phyloP scores from a whole-genome alignment of 1,139 yeast genomes.

The Scheffersomyces quercinus region DNA sequence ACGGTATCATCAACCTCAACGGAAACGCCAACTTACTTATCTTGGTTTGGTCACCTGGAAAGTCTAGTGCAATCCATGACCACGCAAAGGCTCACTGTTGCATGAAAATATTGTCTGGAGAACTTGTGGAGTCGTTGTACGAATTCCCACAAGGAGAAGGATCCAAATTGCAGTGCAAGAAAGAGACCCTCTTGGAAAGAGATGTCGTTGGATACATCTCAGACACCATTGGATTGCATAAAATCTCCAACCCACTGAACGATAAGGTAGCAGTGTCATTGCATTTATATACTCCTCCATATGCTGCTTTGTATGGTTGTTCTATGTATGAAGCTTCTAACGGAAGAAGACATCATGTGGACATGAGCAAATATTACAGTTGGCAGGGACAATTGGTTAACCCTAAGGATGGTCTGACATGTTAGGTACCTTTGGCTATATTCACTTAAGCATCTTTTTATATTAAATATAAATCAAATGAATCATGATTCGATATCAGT shows the following conservation, averaged over 20 bases:
- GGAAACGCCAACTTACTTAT: slow-evolving; percentile 68
- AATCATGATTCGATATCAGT: background rate
- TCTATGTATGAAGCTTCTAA: slow-evolving; percentile 55
- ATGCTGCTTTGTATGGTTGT: slow-evolving; percentile 70
- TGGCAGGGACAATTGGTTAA: slow-evolving; percentile 55
- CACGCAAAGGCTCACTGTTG: slow-evolving; percentile 77
- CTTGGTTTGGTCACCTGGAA: slow-evolving; percentile 74
- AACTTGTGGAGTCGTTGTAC: slow-evolving; percentile 58
- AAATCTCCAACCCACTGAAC: slow-evolving; percentile 53
- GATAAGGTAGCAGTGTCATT: slow-evolving; percentile 60
- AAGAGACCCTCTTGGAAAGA: slow-evolving; percentile 36
- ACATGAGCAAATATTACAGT: slow-evolving; percentile 62
- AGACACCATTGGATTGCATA: slow-evolving; percentile 68
- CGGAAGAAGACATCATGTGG: slow-evolving; percentile 57
- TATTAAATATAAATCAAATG: background rate
- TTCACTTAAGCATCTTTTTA: no score
- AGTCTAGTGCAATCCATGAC: slow-evolving; percentile 68
- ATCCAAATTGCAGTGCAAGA: slow-evolving; percentile 24
- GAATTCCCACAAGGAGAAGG: slow-evolving; percentile 46
- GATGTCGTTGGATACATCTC: slow-evolving; percentile 67
- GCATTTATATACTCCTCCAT: slow-evolving; percentile 79
- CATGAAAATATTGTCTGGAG: slow-evolving; percentile 65
- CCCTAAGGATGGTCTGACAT: slow-evolving; percentile 29
- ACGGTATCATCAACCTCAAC: slow-evolving; percentile 68
- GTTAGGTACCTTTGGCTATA: slow-evolving; percentile 16